Base-by-base conservation (phyloP, 1,139 yeast genomes). In the Taphrina wiesneri region DNA sequence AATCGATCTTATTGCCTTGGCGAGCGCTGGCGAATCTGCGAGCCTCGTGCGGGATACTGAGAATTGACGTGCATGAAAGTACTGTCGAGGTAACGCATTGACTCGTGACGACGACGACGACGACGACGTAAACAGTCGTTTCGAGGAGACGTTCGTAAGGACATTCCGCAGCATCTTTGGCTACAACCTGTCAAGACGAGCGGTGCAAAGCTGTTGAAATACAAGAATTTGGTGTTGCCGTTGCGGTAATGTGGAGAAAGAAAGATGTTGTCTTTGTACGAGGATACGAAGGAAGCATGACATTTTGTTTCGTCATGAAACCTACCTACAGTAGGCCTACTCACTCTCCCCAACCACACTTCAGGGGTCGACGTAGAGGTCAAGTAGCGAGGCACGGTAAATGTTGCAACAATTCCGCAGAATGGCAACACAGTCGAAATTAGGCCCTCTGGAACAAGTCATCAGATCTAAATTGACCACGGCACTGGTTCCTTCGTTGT, bases 401-500 rank as follows among this genome's bases (percentile, higher is more conserved):
- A 39, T 39, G 45, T 39, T 39, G 49, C 28, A 13, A 45, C 47
- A 19, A 25, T 17, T 59, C 9, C 56, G 64, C 23, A 39, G 52
- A 19, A 60, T 60, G 64, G 64, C 64, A 51, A 60, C 64, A 13
- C 46, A 36, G 25, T 25, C 64, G 51, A 25, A 9, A 1, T 13
- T 36, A 3, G 61, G 61, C 6, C 62, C 63, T 4, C 15, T 65
- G 41, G 64, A 53, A 30, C 32, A 26, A 17, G 46, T 53, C n/a
- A 53, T 62, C 34, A 60, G 65, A 3, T 25, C 45, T 6, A 62
- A 62, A 23, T 17, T 70, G 28, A 65, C 67, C 19, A 52, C 49
- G 19, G 62, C 46, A 6, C 39, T 70, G 45, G 32, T 54, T 9
- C 72, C 72, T 1, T 49, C 69, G 19, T 23, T 61, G 26, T 78